Base-by-base conservation (phyloP, 306 rosid genomes). In the Morella rubra region DNA sequence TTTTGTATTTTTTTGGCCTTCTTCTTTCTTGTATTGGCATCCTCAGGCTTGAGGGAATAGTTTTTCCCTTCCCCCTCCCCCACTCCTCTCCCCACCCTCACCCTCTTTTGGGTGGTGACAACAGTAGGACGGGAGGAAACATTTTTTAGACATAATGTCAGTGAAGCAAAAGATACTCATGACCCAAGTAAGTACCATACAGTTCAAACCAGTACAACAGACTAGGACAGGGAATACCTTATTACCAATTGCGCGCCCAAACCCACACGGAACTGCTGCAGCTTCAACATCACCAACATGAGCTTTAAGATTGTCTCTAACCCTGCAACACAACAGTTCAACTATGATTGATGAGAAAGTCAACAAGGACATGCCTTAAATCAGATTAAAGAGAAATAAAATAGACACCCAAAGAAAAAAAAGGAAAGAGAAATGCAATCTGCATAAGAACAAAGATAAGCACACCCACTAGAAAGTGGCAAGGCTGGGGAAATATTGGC, bases 221-320 rank as follows among this genome's bases (percentile, higher is more conserved):
- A 54, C 27, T 40, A 44, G 55, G 69, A 14, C 67, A 55, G 67
- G 61, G 77, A 72, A 72, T 81, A 92, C 99, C 97, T 95, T 95
- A 80, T 95, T 95, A 80, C 98, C 98, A 83, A 95, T 92, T 80
- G 98, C 93, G 56, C 97, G 98, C 56, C 98, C 98, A 67, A 95
- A 90, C 64, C 98, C 98, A 83, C 98, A 95, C 5, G 98, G 97
- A 88, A 95, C 98, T 79, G 98, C 98, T 73, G 97, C 97, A 52
- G 89, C 98, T 32, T 95, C 98, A 69, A 95, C 90, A 84, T 95
- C 98, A 69, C 98, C 98, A 59, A 95, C 97, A 78, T 92, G 86
- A 77, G 84, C 83, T 73, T 84, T 85, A 47, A 95, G 77, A 80
- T 74, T 74, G 71, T 74, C 80, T 84, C 91, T 90, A 82, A 90